Evolutionary conservation across 1,284 basidiomycete genomes (phyloP).

Genomic region (Schizophyllum commune): DNA sequence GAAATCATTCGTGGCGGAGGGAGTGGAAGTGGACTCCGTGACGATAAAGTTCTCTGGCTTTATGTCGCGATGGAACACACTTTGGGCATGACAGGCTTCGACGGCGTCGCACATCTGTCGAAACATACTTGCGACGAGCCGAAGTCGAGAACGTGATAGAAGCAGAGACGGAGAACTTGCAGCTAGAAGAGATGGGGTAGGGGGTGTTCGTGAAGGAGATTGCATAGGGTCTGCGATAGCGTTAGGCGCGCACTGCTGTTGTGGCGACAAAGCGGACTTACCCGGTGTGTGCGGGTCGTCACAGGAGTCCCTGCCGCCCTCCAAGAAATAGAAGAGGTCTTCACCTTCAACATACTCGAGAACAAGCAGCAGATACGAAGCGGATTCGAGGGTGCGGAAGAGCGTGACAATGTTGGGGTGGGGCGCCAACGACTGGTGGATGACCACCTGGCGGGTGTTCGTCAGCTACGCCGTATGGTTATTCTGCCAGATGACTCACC

Average conservation of each 20-base stretch:
- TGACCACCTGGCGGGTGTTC: slow-evolving; percentile 56
- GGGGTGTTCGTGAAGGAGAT: slow-evolving; percentile 70
- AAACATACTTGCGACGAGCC: slow-evolving; percentile 95
- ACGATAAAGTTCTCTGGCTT: slow-evolving; percentile 97
- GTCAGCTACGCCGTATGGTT: slow-evolving; percentile 2
- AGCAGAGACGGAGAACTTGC: slow-evolving; percentile 77
- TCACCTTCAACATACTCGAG: slow-evolving; percentile 91
- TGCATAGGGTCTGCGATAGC: slow-evolving; percentile 32
- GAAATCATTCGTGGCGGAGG: not conserved
- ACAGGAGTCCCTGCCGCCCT: slow-evolving; percentile 77
- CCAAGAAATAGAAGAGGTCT: slow-evolving; percentile 95
- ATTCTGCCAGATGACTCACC: slow-evolving; percentile 33
- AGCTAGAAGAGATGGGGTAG: slow-evolving; percentile 90
- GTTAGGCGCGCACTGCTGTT: not conserved
- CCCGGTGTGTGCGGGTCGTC: slow-evolving; percentile 37
- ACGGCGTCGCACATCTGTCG: slow-evolving; percentile 97
- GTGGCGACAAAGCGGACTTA: slow-evolving; percentile 31
- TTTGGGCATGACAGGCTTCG: slow-evolving; percentile 88
- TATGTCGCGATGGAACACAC: slow-evolving; percentile 95
- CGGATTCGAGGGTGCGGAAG: slow-evolving; percentile 71
- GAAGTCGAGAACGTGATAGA: slow-evolving; percentile 80
- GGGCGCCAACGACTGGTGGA: slow-evolving; percentile 88
- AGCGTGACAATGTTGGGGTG: slow-evolving; percentile 96
- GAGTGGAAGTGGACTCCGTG: slow-evolving; percentile 42
- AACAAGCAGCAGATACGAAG: slow-evolving; percentile 41